Conservation (phyloP, 2,329 filamentous ascomycete species). For the Didymella exigua region DNA sequence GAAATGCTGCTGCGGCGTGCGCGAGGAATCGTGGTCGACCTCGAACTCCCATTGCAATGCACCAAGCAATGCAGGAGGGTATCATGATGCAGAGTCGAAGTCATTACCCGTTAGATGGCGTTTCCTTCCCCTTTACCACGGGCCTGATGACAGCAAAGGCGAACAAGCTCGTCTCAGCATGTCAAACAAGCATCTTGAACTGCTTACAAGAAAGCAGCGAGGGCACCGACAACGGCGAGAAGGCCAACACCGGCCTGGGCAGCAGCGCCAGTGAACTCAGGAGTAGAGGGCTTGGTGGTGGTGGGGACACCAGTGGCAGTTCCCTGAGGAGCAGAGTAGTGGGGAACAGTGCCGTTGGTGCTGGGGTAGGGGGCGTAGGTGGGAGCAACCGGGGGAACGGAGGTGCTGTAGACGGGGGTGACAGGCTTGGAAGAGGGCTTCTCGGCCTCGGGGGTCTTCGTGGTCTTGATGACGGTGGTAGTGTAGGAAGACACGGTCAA, state of each 20-base stretch:
- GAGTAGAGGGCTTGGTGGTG: slow-evolving; percentile 35
- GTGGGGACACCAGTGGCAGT: slow-evolving; percentile 37
- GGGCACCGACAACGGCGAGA: slow-evolving; percentile 59
- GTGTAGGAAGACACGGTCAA: slow-evolving; percentile 6
- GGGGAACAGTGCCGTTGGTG: slow-evolving; percentile 30
- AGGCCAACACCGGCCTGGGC: slow-evolving; percentile 59
- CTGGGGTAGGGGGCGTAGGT: slow-evolving; percentile 25
- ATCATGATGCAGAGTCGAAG: slow-evolving; percentile 42
- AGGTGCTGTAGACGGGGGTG: slow-evolving; percentile 18
- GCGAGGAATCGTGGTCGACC: slow-evolving; percentile 32
- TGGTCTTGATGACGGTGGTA: slow-evolving; percentile 25
- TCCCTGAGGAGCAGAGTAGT: slow-evolving; percentile 21
- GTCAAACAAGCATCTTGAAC: slow-evolving; percentile 24
- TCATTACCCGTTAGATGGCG: slow-evolving; percentile 41
- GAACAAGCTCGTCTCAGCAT: slow-evolving; percentile 11
- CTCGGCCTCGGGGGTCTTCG: slow-evolving; percentile 21
- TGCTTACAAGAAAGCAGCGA: slow-evolving; percentile 49
- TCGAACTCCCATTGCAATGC: slow-evolving; percentile 40
- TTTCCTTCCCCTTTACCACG: slow-evolving; percentile 24
- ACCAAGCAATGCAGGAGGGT: slow-evolving; percentile 34
- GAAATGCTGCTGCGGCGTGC: slow-evolving; percentile 40
- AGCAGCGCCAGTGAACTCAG: slow-evolving; percentile 59
- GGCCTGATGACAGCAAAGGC: slow-evolving; percentile 2
- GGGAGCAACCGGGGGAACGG: slow-evolving; percentile 23
- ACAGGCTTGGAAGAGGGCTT: slow-evolving; percentile 21